Evolutionary conservation across 371 early-diverging fungal species (phyloP), one percentile per base, ranked within the genome.

Genomic region (Encephalitozoon hellem): DNA sequence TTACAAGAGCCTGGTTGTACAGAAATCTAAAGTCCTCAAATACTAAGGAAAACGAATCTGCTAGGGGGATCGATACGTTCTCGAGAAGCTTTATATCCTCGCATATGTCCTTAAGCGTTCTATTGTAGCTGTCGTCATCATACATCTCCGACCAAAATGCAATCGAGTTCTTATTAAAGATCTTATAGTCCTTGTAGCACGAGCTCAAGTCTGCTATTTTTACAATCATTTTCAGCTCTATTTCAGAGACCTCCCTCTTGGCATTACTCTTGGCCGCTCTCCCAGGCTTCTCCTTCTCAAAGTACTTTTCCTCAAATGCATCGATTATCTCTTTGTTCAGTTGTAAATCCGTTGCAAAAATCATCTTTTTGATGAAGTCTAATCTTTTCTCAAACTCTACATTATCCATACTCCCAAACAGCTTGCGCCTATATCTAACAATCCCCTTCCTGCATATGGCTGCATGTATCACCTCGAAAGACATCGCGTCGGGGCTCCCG

Each of bases 11-110:
- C 18, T 55, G 39, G 9, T 59, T 18, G 32, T 55, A 47, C 30
- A 71, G 45, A 39, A 71, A 55, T 43, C 63, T 71, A 18, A 71
- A 63, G 9, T 71, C 63, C 18, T n/a, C 63, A 63, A 71, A 71
- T 30, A 71, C 45, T 9, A 26, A 9, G 4, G 72, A 71, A 63
- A 71, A 71, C 8, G 42, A 43, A 30, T 71, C 51, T 23, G 45
- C 45, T 26, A 71, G 28, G 32, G 72, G 72, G 15, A 71, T 38
- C 21, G 72, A 30, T 59, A 42, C 43, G 11, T 9, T 43, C 18
- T 59, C 43, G 15, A 71, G 1, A 23, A 71, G 63, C 6, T 26
- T 28, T 11, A 45, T n/a, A 32, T 71, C 72, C 32, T 71, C 72
- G 8, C 2, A 28, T 52, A 54, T 41, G n/a, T 63, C 47, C 8